These are phyloP conservation scores for Actinomortierella ambigua DNA, from an alignment of 371 early-diverging fungal genomes.

Conservation along the genomic window DNA sequence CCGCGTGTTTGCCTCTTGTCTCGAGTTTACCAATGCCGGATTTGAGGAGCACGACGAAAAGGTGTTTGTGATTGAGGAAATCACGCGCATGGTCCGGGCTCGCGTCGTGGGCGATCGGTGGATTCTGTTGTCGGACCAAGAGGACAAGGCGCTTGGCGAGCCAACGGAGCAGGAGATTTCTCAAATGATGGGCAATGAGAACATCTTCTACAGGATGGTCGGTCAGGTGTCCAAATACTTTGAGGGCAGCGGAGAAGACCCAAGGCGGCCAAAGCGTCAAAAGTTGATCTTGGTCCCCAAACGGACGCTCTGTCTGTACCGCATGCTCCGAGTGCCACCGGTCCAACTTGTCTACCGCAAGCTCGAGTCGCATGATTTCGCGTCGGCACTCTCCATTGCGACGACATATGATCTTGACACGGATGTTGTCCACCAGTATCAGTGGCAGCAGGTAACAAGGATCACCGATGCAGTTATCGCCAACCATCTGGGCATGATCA, in stretches of 20 bases:
- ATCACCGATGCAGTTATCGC: constrained; percentile 50
- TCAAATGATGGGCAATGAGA: constrained; percentile 40
- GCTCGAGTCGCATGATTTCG: constrained; percentile 55
- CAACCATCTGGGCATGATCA: constrained; percentile 56
- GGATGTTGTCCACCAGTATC: constrained; percentile 68
- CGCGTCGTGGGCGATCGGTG: constrained; percentile 45
- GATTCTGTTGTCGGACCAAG: constrained; percentile 47
- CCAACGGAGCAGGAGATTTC: constrained; percentile 42
- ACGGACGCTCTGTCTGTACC: constrained; percentile 42
- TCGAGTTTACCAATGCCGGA: constrained; percentile 46
- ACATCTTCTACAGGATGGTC: constrained; percentile 39
- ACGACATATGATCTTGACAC: constrained; percentile 58
- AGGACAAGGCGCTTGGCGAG: constrained; percentile 46
- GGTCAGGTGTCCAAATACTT: constrained; percentile 31
- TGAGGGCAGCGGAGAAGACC: constrained; percentile 11
- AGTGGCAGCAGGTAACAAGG: constrained; percentile 54
- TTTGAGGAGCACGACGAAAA: constrained; percentile 37
- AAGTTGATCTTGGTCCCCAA: constrained; percentile 43
- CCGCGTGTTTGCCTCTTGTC: constrained; percentile 40
- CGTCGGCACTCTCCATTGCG: constrained; percentile 68
- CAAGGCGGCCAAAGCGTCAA: constrained; percentile 21
- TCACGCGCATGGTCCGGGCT: constrained; percentile 49
- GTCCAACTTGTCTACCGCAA: constrained; percentile 50
- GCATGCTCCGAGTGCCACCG: constrained; percentile 47
- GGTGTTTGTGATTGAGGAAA: constrained; percentile 47